Base-by-base conservation (phyloP, 352 stramenopile genomes). In the Thalassiosira ordinaria region DNA sequence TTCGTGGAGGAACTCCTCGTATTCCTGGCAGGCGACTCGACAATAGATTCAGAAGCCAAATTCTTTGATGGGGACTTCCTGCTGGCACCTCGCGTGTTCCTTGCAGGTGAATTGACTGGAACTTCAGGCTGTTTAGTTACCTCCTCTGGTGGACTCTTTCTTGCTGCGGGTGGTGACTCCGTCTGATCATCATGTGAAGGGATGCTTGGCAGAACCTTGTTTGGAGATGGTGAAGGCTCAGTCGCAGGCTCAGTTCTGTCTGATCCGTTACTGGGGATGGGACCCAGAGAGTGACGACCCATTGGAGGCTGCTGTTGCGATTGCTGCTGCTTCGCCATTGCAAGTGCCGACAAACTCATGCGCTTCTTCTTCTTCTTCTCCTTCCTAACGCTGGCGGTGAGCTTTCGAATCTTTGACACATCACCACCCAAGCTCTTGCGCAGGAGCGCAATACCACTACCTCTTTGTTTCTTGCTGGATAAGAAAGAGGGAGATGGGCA, bases 21-120 rank as follows among this genome's bases (percentile, higher is more conserved):
- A 63, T 88, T 91, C 55, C 62, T 57, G 24, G 74, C 81, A 8
- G 78, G 81, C 27, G 84, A 91, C 46, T 86, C 72, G 0, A 68
- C 44, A 6, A 66, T 39, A 14, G 61, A 2, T 41, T 35, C 37
- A 29, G n/a, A n/a, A n/a, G n/a, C n/a, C n/a, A n/a, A 31, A 26
- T 18, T 49, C 14, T 70, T 52, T 4, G 56, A 66, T 22, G 57
- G 39, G 5, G 57, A 78, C 1, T 63, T 71, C 29, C 7, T 13
- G 13, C 14, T 39, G 18, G 27, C 39, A 24, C 51, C 64, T 59
- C 20, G 35, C 9, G 46, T 53, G 46, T 60, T 20, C 49, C 24
- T 46, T n/a, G 35, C 35, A 24, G 26, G 64, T 29, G 35, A 65
- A 52, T 65, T 22, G 18, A 33, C n/a, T n/a, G n/a, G n/a, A n/a